Percentiles rank a stretch among this genome's conserved stretches.
phyloP scores from a whole-genome alignment of 257 asterid genomes.

The Verbena officinalis region DNA sequence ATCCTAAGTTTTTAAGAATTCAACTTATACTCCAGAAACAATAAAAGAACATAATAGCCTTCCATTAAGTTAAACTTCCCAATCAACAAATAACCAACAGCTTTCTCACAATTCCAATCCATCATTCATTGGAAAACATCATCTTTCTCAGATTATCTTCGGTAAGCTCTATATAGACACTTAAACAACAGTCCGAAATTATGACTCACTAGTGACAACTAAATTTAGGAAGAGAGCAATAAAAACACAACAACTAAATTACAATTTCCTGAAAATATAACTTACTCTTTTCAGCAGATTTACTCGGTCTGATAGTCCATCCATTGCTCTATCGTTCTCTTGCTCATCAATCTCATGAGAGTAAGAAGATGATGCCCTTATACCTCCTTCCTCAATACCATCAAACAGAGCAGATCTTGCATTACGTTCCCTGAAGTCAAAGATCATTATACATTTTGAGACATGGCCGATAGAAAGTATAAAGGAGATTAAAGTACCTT shows the following conservation, averaged over 20 bases:
- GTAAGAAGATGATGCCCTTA: constrained; percentile 67
- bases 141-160: constrained; percentile 10
- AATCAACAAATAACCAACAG: constrained; percentile 5
- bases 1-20: not conserved
- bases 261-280: constrained; percentile 7
- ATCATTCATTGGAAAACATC: not conserved
- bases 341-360: constrained; percentile 77
- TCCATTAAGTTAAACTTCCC: constrained; percentile 2
- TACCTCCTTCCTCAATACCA: constrained; percentile 89
- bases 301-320: constrained; percentile 71
- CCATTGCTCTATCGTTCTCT: constrained; percentile 64
- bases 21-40: not conserved
- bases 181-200: not conserved
- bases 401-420: constrained; percentile 69
- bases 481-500: not conserved
- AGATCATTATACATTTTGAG: constrained; percentile 1
- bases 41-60: not conserved
- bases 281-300: constrained; percentile 69
- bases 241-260: not conserved
- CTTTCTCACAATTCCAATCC: not conserved
- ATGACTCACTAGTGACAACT: not conserved
- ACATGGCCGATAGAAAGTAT: not conserved
- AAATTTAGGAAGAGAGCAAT: not conserved
- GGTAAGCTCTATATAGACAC: not conserved
- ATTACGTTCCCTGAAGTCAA: constrained; percentile 60